Evolutionary conservation across 345 rosid genomes (phyloP), one percentile per base, ranked within the genome.

Genomic region (Hibiscus syriacus): DNA sequence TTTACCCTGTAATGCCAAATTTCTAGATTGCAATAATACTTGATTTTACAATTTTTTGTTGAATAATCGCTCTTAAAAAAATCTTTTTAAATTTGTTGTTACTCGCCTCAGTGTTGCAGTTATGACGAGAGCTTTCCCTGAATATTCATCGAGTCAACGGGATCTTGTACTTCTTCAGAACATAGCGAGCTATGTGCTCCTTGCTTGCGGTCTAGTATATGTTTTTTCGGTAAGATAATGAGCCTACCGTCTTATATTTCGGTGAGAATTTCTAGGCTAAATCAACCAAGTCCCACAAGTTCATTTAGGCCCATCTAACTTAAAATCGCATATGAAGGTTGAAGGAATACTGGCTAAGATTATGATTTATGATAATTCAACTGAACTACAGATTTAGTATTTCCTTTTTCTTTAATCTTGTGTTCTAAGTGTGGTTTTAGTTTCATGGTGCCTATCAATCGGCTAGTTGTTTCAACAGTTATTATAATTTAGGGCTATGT

Each of bases 111-210:
- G 99, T 79, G 90, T 82, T 74, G 97, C 97, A 29, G 98, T 94
- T 59, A 89, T 91, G 99, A 94, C 99, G 16, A 86, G 92, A 77
- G 95, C 99, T 76, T 91, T 89, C 76, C 92, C 98, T 74, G 77
- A 79, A 77, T 86, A 84, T 73, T 65, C 80, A 36, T 6, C 59
- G 52, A 80, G 73, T 49, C 82, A 64, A 66, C 78, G 76, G 70
- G 80, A 75, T 52, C 87, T 89, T 36, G 14, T 91, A 71, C 87
- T 94, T 76, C 85, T 91, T 27, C 92, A 85, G 77, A 78, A 91
- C 45, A 80, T 94, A 58, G 93, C 95, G 6, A 87, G 97, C 81
- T 91, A 94, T 70, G 58, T 89, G 88, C 99, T 91, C 55, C 92
- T 94, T 75, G 76, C 84, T 66, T 94, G 99, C 77, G 99, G 97